These are phyloP conservation scores for Porodaedalea pini DNA, from an alignment of 1,284 basidiomycete genomes.

Conservation along the genomic window DNA sequence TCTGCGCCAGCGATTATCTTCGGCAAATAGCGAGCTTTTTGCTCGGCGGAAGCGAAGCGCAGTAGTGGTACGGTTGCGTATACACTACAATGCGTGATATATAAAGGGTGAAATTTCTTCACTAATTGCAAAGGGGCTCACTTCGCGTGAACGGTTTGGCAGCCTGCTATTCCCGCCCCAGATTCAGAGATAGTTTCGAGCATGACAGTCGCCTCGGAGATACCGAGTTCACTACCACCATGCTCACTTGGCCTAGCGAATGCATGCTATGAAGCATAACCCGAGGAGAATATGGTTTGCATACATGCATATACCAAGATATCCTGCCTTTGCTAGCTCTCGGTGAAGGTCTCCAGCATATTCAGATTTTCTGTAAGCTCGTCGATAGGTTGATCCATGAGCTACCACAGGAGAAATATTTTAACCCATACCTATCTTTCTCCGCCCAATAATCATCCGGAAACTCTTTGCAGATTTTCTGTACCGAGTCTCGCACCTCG, in stretches of 20 bases:
- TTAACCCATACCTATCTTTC: conserved; percentile 19
- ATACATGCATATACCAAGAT: conserved; percentile 23
- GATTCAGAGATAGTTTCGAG: conserved; percentile 36
- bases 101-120: not conserved
- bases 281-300: not conserved
- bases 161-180: conserved; percentile 30
- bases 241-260: conserved; percentile 19
- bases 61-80: conserved; percentile 25
- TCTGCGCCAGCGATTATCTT: conserved; percentile 32
- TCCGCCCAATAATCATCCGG: conserved; percentile 25
- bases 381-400: not conserved
- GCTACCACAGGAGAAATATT: not conserved
- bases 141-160: conserved; percentile 29
- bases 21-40: conserved; percentile 31
- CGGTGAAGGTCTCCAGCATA: conserved; percentile 24
- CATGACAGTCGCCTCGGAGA: conserved; percentile 37
- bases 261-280: not conserved
- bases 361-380: conserved; percentile 16
- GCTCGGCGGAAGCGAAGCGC: conserved; percentile 22
- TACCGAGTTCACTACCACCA: conserved; percentile 33
- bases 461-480: conserved; percentile 22
- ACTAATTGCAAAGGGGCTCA: not conserved
- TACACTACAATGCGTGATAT: conserved; percentile 13
- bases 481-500: conserved; percentile 21
- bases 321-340: conserved; percentile 23